These are phyloP conservation scores for Trichosporon coremiiforme DNA, from an alignment of 1,284 basidiomycete species.

Conservation along the genomic window DNA sequence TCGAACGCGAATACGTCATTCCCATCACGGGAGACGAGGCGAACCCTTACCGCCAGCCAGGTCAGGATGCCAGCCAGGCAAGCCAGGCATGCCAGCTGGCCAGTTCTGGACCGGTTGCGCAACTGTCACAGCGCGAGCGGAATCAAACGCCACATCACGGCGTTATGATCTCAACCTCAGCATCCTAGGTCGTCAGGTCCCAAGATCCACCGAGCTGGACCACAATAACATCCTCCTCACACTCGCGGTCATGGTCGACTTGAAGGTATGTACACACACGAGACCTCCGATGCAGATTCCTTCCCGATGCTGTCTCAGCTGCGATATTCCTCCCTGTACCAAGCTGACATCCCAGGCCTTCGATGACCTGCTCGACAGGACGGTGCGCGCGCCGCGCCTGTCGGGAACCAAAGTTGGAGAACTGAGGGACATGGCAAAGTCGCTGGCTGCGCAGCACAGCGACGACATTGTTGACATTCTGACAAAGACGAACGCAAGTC, in stretches of 20 bases:
- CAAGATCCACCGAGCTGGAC: not conserved
- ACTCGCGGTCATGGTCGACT: constrained; percentile 29
- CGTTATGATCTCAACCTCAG: not conserved
- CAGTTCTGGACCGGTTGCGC: too few relatives aligned
- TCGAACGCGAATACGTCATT: constrained; percentile 18
- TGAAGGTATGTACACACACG: constrained; percentile 32
- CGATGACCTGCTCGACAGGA: constrained; percentile 72
- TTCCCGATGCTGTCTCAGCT: not conserved
- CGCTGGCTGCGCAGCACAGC: constrained; percentile 71
- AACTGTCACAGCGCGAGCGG: not conserved
- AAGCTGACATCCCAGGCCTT: constrained; percentile 64
- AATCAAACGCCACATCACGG: constrained; percentile 5
- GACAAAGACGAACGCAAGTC: constrained; percentile 77
- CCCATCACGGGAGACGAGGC: not conserved
- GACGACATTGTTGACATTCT: constrained; percentile 79
- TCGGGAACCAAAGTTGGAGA: constrained; percentile 78
- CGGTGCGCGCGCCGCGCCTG: constrained; percentile 75
- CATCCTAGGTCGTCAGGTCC: not conserved
- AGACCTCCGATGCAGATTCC: not conserved
- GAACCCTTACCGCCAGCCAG: not conserved
- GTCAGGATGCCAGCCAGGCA: too few relatives aligned
- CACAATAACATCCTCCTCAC: constrained; percentile 20
- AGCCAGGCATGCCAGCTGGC: too few relatives aligned
- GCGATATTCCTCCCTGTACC: not conserved
- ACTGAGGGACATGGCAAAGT: constrained; percentile 71